A percentile compares a stretch with the other conserved stretches of the same genome.
Conservation (phyloP, 106 monocot genomes). For the Dioscorea dumetorum region DNA sequence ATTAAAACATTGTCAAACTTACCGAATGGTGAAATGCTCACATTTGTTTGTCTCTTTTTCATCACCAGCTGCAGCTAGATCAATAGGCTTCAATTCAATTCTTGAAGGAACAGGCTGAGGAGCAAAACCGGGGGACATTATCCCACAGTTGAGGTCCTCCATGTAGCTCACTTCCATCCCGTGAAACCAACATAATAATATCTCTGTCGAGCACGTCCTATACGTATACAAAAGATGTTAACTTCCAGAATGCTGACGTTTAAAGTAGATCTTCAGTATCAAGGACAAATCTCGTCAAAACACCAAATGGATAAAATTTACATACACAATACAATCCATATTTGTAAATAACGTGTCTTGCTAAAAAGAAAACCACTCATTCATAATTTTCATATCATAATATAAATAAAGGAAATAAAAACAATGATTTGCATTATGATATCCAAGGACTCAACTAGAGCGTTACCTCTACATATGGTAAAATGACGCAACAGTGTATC, state of each 20-base stretch:
- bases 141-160: not conserved
- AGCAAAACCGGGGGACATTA: constrained; percentile 2
- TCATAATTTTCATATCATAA: not conserved
- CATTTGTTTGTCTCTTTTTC: constrained; percentile 13
- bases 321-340: not conserved
- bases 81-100: not conserved
- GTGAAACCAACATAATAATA: constrained; percentile 14
- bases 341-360: not conserved
- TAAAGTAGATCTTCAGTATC: not conserved
- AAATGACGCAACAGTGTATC: too few species aligned
- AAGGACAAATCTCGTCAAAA: not conserved
- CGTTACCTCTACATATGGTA: too few species aligned
- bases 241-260: not conserved
- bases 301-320: not conserved
- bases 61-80: constrained; percentile 1
- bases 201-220: not conserved
- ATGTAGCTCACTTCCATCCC: constrained; percentile 20
- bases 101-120: constrained; percentile 4
- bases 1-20: not conserved
- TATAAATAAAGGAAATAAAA: not conserved
- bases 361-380: not conserved
- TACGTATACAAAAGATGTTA: not conserved
- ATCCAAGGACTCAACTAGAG: too few species aligned
- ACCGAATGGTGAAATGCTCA: constrained; percentile 59
- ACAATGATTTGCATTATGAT: not conserved